phyloP scores from a whole-genome alignment of 2,329 filamentous ascomycete genomes.

The Huntiella moniliformis region DNA sequence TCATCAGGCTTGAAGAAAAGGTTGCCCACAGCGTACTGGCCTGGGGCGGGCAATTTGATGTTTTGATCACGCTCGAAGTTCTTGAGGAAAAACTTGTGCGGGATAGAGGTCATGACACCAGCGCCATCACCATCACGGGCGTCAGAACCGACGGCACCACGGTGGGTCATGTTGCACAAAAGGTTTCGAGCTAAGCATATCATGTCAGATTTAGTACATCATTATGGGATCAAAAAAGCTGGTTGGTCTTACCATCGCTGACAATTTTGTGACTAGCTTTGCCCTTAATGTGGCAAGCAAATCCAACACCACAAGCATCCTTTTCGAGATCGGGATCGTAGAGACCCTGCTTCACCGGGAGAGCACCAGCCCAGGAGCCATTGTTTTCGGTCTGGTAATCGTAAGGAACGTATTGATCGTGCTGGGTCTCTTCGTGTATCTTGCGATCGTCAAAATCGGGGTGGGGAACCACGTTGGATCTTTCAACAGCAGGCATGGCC shows the following conservation, averaged over 20 bases:
- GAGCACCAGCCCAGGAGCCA: slow-evolving; percentile 74
- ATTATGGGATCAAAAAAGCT: neutral
- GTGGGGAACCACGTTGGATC: slow-evolving; percentile 49
- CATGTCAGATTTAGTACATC: neutral
- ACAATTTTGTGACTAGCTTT: slow-evolving; percentile 95
- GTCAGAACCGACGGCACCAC: slow-evolving; percentile 93
- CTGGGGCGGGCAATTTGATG: slow-evolving; percentile 67
- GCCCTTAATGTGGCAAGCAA: slow-evolving; percentile 97
- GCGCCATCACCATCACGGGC: slow-evolving; percentile 95
- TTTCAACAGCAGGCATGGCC: slow-evolving; percentile 1
- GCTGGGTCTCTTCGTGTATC: slow-evolving; percentile 36
- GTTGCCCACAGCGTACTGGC: slow-evolving; percentile 94
- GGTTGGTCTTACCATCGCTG: slow-evolving; percentile 61
- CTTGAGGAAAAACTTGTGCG: slow-evolving; percentile 96
- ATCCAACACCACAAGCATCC: slow-evolving; percentile 98
- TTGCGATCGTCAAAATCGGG: slow-evolving; percentile 50
- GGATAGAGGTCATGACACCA: slow-evolving; percentile 98
- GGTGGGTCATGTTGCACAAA: slow-evolving; percentile 99
- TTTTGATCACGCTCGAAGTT: slow-evolving; percentile 87
- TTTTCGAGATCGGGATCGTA: slow-evolving; percentile 95
- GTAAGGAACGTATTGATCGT: slow-evolving; percentile 49
- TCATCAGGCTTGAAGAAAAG: slow-evolving; percentile 96
- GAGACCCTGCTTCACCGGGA: slow-evolving; percentile 93
- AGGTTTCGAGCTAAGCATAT: slow-evolving; percentile 59
- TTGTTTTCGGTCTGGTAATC: slow-evolving; percentile 79